Evolutionary conservation across 495 filamentous ascomycete species (phyloP), one percentile per base, ranked within the genome.

Genomic region (Pseudoneurospora amorphoporcata): DNA sequence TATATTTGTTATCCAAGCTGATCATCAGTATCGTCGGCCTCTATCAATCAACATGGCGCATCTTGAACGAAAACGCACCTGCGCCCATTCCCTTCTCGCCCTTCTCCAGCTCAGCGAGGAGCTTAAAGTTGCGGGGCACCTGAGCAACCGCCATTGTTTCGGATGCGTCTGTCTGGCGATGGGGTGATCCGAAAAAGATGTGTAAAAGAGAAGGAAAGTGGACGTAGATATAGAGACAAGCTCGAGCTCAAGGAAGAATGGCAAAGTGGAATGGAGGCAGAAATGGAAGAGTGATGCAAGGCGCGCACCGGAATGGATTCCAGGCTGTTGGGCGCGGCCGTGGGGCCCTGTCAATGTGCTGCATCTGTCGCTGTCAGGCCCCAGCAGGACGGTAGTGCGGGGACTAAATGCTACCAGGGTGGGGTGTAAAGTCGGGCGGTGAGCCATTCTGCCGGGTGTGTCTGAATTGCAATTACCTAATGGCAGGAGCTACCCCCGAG

Each of bases 101-200:
- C 85, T 98, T 98, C 86, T 99, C 95, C 3, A 99, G 87, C 89
- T 99, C 95, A 80, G 97, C 96, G 23, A 99, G 88, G 75, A 99
- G 89, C 76, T 94, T 88, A 79, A 99, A 99, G 83, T 98, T 98
- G 77, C 95, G 87, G 45, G 95, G 95, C 41, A 99, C 87, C 78
- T 96, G 97, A 43, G 95, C 92, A 69, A 87, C 82, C 91, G 80
- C 80, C 80, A 82, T 82, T 41, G 32, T 78, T 74, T 76, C 23
- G 69, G 23, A 35, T 41, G 16, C n/a, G 35, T 17, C 8, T 45
- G n/a, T 70, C 19, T 47, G 40, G 10, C 68, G 19, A 35, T n/a
- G n/a, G n/a, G 12, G 5, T 61, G 53, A 32, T 32, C 8, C 3
- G 12, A 23, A 7, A 40, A 61, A 8, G 53, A 65, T 16, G 29